Base-by-base conservation (phyloP, 768 basidiomycete genomes). In the Suillus subaureus region DNA sequence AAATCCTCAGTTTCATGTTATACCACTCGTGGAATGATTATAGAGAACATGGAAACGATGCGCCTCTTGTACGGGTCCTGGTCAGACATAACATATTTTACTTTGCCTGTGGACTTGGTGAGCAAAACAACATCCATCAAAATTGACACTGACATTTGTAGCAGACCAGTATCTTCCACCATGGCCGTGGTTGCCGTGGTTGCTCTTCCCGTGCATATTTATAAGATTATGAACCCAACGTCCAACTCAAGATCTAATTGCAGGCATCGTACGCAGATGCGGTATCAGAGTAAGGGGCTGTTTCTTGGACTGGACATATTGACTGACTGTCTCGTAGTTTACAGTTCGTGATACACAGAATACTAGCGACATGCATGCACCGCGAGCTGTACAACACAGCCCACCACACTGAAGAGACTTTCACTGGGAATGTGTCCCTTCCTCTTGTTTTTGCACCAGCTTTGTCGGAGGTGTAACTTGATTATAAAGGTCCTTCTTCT, bases 51-150 rank as follows among this genome's bases (percentile, higher is more conserved):
- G 33, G 33, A 33, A 33, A 33, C 33, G 6, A 33, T 33, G 1
- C 35, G 11, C 54, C 31, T 55, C 54, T 55, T 35, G 21, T 55
- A 5, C 18, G 33, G n/a, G 13, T 55, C 31, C 11, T 55, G 4
- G 18, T 55, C 2, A 21, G 5, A 35, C 31, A 35, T 6, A 33
- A 58, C 16, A 12, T 40, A 18, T 40, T 40, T 37, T 55, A 58
- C 18, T 58, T 58, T 28, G 12, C 57, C 11, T 58, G 57, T 23
- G 57, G 57, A 9, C 37, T 58, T 23, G 39, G 37, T 58, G 57
- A 39, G 57, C 15, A 6, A 40, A 40, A 28, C 23, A 18, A 18
- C 5, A 55, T 55, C 21, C 33, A 12, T 35, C 21, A 55, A n/a
- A n/a, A 35, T 4, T 12, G 21, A 12, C 33, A 55, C 21, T 55